Conservation (phyloP, 805 yeast species). For the Barnettozyma salicaria region DNA sequence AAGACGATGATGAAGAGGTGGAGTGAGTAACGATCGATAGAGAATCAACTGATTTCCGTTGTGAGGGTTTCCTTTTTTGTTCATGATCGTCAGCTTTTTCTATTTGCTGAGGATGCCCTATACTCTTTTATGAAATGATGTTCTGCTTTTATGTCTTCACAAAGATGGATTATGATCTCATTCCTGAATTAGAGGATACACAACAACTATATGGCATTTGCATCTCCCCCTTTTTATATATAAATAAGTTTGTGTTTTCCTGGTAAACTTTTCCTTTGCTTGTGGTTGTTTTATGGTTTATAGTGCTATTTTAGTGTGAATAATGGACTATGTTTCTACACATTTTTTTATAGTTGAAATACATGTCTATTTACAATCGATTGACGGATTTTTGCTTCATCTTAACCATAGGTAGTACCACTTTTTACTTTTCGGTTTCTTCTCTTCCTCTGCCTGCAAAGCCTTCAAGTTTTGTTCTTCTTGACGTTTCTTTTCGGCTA, state of each 20-base stretch:
- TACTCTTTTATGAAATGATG: too few species aligned
- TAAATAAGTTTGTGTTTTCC: not conserved
- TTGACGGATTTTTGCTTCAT: constrained; percentile 3
- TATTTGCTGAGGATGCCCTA: too few species aligned
- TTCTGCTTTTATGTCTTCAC: too few species aligned
- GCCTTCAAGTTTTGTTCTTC: constrained; percentile 16
- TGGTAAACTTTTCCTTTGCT: not conserved
- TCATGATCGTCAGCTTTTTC: not conserved
- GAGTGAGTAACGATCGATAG: not conserved
- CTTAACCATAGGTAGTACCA: constrained; percentile 27
- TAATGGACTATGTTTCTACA: not conserved
- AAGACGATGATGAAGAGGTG: constrained; percentile 31
- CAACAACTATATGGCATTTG: too few species aligned
- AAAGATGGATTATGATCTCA: too few species aligned
- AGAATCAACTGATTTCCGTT: too few species aligned
- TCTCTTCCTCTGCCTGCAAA: constrained; percentile 8
- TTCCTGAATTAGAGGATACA: too few species aligned
- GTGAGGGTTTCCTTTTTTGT: not conserved
- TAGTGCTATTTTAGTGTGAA: not conserved
- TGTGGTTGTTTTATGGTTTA: not conserved
- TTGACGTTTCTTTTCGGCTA: constrained; percentile 31
- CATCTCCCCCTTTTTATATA: too few species aligned
- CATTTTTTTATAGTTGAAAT: constrained; percentile 1
- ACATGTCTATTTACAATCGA: constrained; percentile 2
- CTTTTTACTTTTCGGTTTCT: constrained; percentile 9